Evolutionary conservation across 225 moss, liverwort and hornwort genomes (phyloP), one percentile per base, ranked within the genome.

Genomic region (Antitrichia curtipendula): DNA sequence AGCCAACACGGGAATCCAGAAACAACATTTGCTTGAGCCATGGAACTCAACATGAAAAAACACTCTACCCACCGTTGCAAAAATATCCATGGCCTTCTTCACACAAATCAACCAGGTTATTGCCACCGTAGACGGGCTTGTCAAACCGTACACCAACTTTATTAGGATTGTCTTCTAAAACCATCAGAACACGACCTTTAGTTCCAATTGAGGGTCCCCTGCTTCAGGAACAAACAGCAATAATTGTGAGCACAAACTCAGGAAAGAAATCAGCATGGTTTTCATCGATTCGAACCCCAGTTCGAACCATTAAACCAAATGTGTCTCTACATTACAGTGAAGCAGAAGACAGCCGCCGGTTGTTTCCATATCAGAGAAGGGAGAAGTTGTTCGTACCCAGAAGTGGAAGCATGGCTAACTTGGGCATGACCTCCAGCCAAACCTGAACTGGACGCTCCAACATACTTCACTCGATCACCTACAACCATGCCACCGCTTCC

Each of bases 111-210:
- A 96, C 96, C 81, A 98, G 88, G 91, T 96, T 98, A 91, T 96
- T 98, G 87, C 98, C 98, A 89, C 96, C 96, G 73, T 93, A 96
- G 18, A 96, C 95, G 82, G 95, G 95, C 88, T 98, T 98, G 90
- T 98, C 98, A 92, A 98, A 98, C 75, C 96, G 95, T 17, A 96
- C 96, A 58, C 96, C 96, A 90, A 96, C 98, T 94, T 98, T 98
- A 86, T 89, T 95, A 38, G 92, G 96, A 78, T 96, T 98, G 69
- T 98, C 96, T 91, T 98, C 98, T 58, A 98, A 92, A 82, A 96
- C 90, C 92, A 98, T 94, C 66, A 98, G 91, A 75, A 98, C 96
- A 59, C 95, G 94, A 80, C 98, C 96, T 93, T 94, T 94, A 18
- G 95, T 91, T 66, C 98, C 98, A 78, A 98, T 93, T 64, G 96